Conservation (phyloP, 116 monocot species). For the Phalaenopsis hybrid region DNA sequence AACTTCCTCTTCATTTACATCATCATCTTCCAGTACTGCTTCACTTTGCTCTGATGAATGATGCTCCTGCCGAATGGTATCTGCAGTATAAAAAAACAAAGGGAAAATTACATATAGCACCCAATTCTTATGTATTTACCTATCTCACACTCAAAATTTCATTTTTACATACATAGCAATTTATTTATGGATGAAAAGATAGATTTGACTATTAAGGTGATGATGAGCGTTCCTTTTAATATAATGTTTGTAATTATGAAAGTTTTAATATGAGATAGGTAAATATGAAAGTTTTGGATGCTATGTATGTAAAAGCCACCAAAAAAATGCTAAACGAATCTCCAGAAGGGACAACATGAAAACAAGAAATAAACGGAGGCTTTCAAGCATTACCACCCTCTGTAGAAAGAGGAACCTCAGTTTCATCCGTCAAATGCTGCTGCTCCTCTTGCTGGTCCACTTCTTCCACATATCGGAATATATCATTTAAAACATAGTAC, state of each 20-base stretch:
- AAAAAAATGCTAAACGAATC: not conserved
- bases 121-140: no score
- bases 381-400: constrained; percentile 23
- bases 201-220: no score
- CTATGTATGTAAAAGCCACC: no score
- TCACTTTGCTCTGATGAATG: not conserved
- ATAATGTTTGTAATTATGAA: no score
- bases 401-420: constrained; percentile 1
- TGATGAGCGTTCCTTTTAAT: no score
- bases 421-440: constrained; percentile 23
- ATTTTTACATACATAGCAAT: no score
- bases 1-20: constrained; percentile 41
- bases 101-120: no score
- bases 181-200: no score
- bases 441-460: constrained; percentile 11
- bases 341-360: not conserved
- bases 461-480: constrained; percentile 60
- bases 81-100: constrained; percentile 4
- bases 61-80: constrained; percentile 9
- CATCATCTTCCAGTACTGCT: constrained; percentile 30
- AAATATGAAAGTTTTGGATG: no score
- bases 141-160: no score
- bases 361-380: not conserved
- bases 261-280: no score
- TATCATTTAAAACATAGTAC: constrained; percentile 91